Percentiles rank a stretch among this genome's conserved stretches.
Evolutionary conservation across 805 yeast species (phyloP).

Genomic region (Hanseniaspora mollemarum): DNA sequence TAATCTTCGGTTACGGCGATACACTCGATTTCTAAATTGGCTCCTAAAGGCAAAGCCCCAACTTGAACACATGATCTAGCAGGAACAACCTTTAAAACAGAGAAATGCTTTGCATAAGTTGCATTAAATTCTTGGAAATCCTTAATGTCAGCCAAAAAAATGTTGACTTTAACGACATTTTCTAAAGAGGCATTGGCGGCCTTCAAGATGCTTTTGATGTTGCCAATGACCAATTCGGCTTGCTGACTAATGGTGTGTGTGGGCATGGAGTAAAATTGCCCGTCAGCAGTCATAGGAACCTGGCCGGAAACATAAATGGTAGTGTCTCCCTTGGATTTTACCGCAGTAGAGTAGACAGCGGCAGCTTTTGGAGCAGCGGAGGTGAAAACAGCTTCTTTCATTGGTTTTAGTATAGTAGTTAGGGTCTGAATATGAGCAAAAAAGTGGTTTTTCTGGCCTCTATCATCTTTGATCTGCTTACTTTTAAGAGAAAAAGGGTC

Average conservation of each 20-base stretch:
- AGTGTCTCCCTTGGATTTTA: slow-evolving; percentile 48
- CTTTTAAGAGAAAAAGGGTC: too few relatives aligned
- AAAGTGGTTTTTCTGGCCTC: background rate
- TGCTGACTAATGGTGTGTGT: slow-evolving; percentile 44
- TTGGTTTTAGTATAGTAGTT: background rate
- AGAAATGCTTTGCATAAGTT: slow-evolving; percentile 60
- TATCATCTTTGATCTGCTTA: too few relatives aligned
- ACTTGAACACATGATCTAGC: slow-evolving; percentile 93
- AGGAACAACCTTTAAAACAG: slow-evolving; percentile 47
- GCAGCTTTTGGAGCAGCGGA: slow-evolving; percentile 92
- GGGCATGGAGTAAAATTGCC: slow-evolving; percentile 52
- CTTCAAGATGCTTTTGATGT: slow-evolving; percentile 52
- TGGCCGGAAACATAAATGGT: slow-evolving; percentile 82
- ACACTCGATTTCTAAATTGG: slow-evolving; percentile 68
- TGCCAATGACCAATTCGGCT: slow-evolving; percentile 53
- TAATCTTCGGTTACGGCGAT: slow-evolving; percentile 41
- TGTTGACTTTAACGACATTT: slow-evolving; percentile 51
- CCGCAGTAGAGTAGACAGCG: slow-evolving; percentile 91
- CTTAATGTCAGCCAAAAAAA: slow-evolving; percentile 73
- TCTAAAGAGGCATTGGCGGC: slow-evolving; percentile 69
- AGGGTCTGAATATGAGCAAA: background rate
- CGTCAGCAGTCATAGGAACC: slow-evolving; percentile 68
- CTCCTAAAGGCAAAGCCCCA: slow-evolving; percentile 70
- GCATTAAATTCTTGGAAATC: slow-evolving; percentile 67
- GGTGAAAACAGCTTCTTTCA: slow-evolving; percentile 29